phyloP scores from a whole-genome alignment of 2,329 filamentous ascomycete species.

The Byssothecium circinans region DNA sequence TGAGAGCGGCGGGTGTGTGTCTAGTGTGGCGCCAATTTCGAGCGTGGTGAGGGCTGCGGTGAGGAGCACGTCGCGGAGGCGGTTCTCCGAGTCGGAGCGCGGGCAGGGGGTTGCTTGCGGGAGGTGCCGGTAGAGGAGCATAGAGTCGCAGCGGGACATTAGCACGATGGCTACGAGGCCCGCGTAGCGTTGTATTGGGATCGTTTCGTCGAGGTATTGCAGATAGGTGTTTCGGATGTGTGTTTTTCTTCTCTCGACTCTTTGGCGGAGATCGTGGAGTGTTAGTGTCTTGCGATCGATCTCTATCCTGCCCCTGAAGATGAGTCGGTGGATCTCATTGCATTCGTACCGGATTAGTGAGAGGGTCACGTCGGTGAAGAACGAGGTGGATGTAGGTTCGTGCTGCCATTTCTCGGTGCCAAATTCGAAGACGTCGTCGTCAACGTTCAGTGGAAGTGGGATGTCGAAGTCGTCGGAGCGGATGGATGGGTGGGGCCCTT shows the following conservation, averaged over 20 bases:
- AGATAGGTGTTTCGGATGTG: constrained; percentile 40
- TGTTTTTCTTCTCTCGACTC: constrained; percentile 39
- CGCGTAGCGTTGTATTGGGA: constrained; percentile 42
- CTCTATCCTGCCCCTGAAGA: constrained; percentile 42
- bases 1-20: constrained; percentile 39
- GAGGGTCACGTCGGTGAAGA: constrained; percentile 41
- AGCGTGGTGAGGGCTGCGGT: constrained; percentile 41
- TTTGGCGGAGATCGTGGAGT: constrained; percentile 38
- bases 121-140: constrained; percentile 44
- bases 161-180: constrained; percentile 41
- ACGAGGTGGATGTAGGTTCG: constrained; percentile 30
- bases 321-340: constrained; percentile 43
- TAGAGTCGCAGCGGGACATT: constrained; percentile 44
- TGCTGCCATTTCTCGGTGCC: constrained; percentile 40
- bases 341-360: constrained; percentile 42
- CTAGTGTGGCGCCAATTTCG: constrained; percentile 44
- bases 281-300: constrained; percentile 43
- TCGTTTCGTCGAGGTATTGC: constrained; percentile 34
- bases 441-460: constrained; percentile 39
- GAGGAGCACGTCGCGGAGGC: constrained; percentile 41
- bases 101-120: constrained; percentile 38
- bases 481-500: constrained; percentile 42
- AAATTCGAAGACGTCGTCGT: constrained; percentile 44
- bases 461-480: constrained; percentile 43
- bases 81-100: constrained; percentile 41